Evolutionary conservation across 345 rosid genomes (phyloP), one percentile per base, ranked within the genome.

Genomic region (Heritiera littoralis): DNA sequence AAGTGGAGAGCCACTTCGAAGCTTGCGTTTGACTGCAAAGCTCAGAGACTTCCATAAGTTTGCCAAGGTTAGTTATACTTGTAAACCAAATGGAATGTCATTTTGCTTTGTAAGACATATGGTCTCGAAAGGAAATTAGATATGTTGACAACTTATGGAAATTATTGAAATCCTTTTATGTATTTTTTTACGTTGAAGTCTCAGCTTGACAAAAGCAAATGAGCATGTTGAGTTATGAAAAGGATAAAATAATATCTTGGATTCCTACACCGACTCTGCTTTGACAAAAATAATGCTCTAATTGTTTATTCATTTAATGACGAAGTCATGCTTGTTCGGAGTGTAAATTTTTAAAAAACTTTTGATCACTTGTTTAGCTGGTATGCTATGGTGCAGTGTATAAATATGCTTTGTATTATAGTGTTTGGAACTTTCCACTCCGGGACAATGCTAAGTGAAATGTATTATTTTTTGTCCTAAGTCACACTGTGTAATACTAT

Each of bases 41-140:
- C 93, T 97, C 46, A 94, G 98, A 8, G 99, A 94, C 87, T 93
- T 97, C 77, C 95, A 94, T 77, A 97, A 97, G 83, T 89, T 82
- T 87, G 98, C 99, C 51, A 94, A 94, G 99, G 98, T 95, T 83
- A 14, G 88, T 80, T 15, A 12, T 80, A 41, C 48, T 71, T 79
- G 54, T 61, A 45, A 71, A 70, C 67, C 61, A 56, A 65, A 72
- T 15, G n/a, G 65, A 20, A 70, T 79, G 40, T 78, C 74, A 52
- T 75, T 63, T 65, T 28, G 30, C 58, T 35, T 35, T 23, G 28
- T 23, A 23, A 23, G 40, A 46, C 63, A 77, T 60, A 7, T 48
- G 40, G 55, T 28, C 13, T 45, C 1, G 3, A 1, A 28, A 13
- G 58, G 74, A 48, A 43, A 48, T 48, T 70, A 14, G 56, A 49